Conservation (phyloP, 371 early-diverging fungal genomes). For the Actinomortierella wolfii region DNA sequence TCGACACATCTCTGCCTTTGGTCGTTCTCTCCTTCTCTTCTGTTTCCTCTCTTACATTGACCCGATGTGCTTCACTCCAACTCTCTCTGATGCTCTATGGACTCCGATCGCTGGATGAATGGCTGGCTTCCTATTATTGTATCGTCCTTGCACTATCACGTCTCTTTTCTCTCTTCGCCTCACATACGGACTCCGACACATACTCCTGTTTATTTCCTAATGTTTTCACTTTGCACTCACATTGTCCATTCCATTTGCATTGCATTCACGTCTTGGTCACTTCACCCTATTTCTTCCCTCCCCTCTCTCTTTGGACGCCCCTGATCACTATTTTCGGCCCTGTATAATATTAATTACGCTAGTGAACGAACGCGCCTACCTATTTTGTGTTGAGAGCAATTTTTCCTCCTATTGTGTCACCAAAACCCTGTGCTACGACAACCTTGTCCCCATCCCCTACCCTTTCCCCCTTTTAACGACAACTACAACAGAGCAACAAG, state of each 20-base stretch:
- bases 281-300: too few relatives aligned
- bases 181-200: not conserved
- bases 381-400: too few relatives aligned
- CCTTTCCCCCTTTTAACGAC: constrained; percentile 8
- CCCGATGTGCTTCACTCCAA: not conserved
- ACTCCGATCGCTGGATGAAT: not conserved
- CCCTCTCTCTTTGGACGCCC: too few relatives aligned
- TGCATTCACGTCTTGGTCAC: too few relatives aligned
- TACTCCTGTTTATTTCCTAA: too few relatives aligned
- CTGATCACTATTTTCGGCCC: too few relatives aligned
- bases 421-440: not conserved
- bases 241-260: too few relatives aligned
- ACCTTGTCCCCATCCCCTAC: not conserved
- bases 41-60: not conserved
- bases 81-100: not conserved
- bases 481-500: not conserved
- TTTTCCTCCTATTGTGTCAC: not conserved
- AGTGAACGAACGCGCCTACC: too few relatives aligned
- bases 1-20: not conserved
- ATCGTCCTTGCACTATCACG: too few relatives aligned
- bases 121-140: not conserved
- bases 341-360: too few relatives aligned
- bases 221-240: too few relatives aligned
- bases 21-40: not conserved
- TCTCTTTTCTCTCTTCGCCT: constrained; percentile 1